Base-by-base conservation (phyloP, 2,329 filamentous ascomycete genomes). In the Ascosphaera apis region DNA sequence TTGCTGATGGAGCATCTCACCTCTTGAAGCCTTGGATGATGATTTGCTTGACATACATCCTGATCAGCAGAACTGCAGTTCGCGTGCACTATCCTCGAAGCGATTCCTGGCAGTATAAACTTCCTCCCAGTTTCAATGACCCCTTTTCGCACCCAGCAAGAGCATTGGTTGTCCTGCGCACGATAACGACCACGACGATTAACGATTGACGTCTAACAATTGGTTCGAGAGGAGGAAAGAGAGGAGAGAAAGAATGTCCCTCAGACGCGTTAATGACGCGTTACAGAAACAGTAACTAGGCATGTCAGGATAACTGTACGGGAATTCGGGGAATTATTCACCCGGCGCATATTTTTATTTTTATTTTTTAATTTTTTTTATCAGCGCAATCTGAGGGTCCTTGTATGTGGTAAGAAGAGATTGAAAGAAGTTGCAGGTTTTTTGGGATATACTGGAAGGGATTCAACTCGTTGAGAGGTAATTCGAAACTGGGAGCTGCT, bases 11-110 rank as follows among this genome's bases (percentile, higher is more conserved):
- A 4, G 19, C 7, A n/a, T 18, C 58, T 46, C 57, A 91, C 83
- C 83, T 93, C 63, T 98, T 98, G 63, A 98, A 98, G 72, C 88
- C 88, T 58, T 98, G 88, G 54, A 98, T 95, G 57, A 93, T 95
- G 57, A 95, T 93, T 64, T 98, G 88, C 60, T 98, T 98, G 69
- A 98, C 93, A 65, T 91, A 88, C 84, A 93, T 92, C 47, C 54
- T 66, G 55, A 9, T 9, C 9, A 21, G 19, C 19, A 21, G 19
- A 21, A 9, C 9, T 9, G 19, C 19, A n/a, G n/a, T n/a, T n/a
- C n/a, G n/a, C n/a, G n/a, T n/a, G n/a, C n/a, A n/a, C n/a, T n/a
- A n/a, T n/a, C n/a, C 36, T n/a, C 12, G n/a, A 33, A 30, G 34
- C 33, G 36, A 38, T 31, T 18, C 17, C 19, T 21, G 4, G 19